Conservation (phyloP, 2,329 filamentous ascomycete genomes). For the Acrocalymma vagum region DNA sequence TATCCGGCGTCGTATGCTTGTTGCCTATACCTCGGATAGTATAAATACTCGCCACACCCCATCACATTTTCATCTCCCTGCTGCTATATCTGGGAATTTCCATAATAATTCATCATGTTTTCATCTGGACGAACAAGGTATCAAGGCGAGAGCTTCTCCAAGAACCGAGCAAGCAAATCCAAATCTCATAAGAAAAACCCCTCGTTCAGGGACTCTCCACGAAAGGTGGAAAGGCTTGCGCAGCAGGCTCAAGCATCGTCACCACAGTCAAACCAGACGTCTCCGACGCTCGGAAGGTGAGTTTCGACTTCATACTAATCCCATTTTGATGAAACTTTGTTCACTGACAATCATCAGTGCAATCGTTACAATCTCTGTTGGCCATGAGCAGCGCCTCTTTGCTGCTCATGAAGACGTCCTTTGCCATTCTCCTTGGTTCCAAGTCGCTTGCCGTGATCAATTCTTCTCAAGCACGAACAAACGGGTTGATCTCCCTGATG, state of each 20-base stretch:
- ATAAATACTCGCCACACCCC: conserved; percentile 38
- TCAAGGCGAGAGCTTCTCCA: conserved; percentile 46
- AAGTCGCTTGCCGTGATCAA: conserved; percentile 68
- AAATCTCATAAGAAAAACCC: conserved; percentile 48
- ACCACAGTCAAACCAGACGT: conserved; percentile 45
- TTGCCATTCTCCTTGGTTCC: conserved; percentile 80
- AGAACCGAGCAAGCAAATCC: conserved; percentile 48
- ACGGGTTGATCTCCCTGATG: conserved; percentile 81
- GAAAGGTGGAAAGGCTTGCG: conserved; percentile 44
- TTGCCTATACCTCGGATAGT: conserved; percentile 36
- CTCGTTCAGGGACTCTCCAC: conserved; percentile 45
- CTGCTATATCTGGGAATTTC: conserved; percentile 10
- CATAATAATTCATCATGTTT: conserved; percentile 42
- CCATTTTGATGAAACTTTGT: background rate
- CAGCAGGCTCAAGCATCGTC: conserved; percentile 43
- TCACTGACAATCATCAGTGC: conserved; percentile 48
- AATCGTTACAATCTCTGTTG: conserved; percentile 82
- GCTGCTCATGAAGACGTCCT: conserved; percentile 91
- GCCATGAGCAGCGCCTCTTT: conserved; percentile 85
- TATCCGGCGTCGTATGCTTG: conserved; percentile 32
- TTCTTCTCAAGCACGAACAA: conserved; percentile 70
- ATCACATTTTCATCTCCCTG: conserved; percentile 18
- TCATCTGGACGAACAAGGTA: conserved; percentile 42
- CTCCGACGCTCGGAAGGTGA: conserved; percentile 47
- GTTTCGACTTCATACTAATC: conserved; percentile 16